Base-by-base conservation (phyloP, 2,329 filamentous ascomycete species). In the Arthroderma sp. region DNA sequence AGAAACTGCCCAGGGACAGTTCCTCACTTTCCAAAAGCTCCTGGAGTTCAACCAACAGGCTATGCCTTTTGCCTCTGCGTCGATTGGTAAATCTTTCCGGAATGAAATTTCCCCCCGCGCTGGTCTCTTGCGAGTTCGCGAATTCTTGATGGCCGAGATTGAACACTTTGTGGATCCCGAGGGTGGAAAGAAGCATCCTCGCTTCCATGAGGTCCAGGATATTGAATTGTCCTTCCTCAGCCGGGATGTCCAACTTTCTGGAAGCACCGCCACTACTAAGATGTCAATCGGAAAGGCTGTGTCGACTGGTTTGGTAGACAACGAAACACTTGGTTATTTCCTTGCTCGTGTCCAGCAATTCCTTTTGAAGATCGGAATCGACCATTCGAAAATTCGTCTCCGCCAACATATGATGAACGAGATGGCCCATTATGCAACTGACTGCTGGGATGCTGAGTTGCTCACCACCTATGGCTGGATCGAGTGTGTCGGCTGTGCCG, bases 91-190 rank as follows among this genome's bases (percentile, higher is more conserved):
- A 68, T 95, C 89, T 1, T 96, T 94, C 76, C 80, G 91, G 58
- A 98, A 98, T 63, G 91, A 98, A 62, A 95, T 98, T 56, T 95
- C 91, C 0, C 91, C 91, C 6, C 79, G 91, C 45, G 78, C 86
- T 51, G 91, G 91, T 67, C 79, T 98, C 36, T 70, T 98, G 47
- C 83, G 91, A 56, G 91, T 98, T 37, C 85, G 91, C 56, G 91
- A 98, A 65, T 96, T 98, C 69, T 69, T 95, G 56, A 96, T 98
- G 91, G 91, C 89, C 27, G 91, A 98, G 68, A 94, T 98, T 56
- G 91, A 98, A 71, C 91, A 98, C 66, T 98, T 86, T 61, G 91
- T 98, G 54, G 91, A 98, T 58, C 91, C 91, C 7, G 74, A 91
- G 58, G 80, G 86, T 60, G 86, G 87, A 67, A 98, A 98, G 78